Percentiles rank a stretch among this genome's conserved stretches.
phyloP scores from a whole-genome alignment of 2,329 filamentous ascomycete species.

The Colletotrichum noveboracense region DNA sequence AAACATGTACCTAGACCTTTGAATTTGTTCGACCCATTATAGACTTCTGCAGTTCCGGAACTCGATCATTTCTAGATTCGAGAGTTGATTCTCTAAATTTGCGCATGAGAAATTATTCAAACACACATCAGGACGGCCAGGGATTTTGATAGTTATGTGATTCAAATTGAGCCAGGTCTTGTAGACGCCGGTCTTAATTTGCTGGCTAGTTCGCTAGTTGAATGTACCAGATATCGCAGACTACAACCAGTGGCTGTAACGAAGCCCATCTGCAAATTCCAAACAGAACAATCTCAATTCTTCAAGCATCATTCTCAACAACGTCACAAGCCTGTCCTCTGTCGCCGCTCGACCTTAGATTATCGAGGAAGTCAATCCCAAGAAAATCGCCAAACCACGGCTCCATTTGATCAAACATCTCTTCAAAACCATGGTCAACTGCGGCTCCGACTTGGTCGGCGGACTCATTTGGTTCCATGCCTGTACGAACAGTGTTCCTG shows the following conservation, averaged over 20 bases:
- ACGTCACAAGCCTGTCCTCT: not conserved
- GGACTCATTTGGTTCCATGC: not conserved
- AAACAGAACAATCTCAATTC: not conserved
- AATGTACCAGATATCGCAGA: not conserved
- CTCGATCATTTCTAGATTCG: fast-evolving
- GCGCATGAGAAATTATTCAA: fast-evolving
- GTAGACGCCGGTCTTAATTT: fast-evolving
- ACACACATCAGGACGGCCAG: fast-evolving
- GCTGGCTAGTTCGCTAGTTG: not conserved
- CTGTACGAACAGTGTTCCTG: not conserved
- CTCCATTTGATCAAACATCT: not conserved
- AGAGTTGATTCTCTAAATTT: not conserved
- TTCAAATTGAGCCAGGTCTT: not conserved
- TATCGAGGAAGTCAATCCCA: not conserved
- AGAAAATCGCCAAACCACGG: not conserved
- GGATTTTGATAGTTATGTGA: fast-evolving
- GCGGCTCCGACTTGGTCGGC: not conserved
- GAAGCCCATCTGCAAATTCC: not conserved
- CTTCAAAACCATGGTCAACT: not conserved
- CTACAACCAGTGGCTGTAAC: not conserved
- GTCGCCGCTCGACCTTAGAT: not conserved
- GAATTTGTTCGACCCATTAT: not conserved
- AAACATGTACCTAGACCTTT: not conserved
- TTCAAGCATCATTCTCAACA: not conserved
- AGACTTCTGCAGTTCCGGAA: not conserved